phyloP scores from a whole-genome alignment of 768 basidiomycete genomes.

The Sarcodon aspratus region DNA sequence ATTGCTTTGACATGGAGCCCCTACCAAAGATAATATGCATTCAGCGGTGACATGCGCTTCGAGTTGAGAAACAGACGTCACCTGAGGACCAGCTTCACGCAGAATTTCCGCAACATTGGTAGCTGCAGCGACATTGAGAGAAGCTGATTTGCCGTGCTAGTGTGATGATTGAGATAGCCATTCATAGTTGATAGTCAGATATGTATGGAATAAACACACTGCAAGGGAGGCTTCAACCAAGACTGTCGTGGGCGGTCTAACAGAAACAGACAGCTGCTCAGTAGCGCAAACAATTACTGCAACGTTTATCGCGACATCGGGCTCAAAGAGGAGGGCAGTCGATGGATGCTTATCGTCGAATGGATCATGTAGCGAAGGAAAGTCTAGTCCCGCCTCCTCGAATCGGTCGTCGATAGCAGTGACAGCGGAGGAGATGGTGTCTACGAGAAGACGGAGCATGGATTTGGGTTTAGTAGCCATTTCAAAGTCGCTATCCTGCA shows the following conservation, averaged over 20 bases:
- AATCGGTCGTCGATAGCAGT: no score
- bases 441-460: no score
- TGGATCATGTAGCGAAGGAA: background rate
- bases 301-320: background rate
- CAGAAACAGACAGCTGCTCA: background rate
- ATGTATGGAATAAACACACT: background rate
- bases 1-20: constrained; percentile 20
- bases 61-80: constrained; percentile 1
- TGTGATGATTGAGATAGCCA: background rate
- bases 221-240: background rate
- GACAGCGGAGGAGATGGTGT: no score
- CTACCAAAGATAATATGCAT: background rate
- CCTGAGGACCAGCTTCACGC: constrained; percentile 17
- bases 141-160: constrained; percentile 11
- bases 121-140: constrained; percentile 13
- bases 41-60: background rate
- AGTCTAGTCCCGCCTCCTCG: background rate
- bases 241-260: background rate
- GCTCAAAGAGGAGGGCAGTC: background rate
- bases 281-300: background rate
- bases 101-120: constrained; percentile 19
- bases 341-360: background rate
- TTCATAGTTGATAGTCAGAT: background rate
- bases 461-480: no score
- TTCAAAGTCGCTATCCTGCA: no score